A percentile compares a stretch with the other conserved stretches of the same genome.
These are phyloP conservation scores for Aspergillus bridgeri DNA, from an alignment of 495 filamentous ascomycete genomes.

Conservation along the genomic window DNA sequence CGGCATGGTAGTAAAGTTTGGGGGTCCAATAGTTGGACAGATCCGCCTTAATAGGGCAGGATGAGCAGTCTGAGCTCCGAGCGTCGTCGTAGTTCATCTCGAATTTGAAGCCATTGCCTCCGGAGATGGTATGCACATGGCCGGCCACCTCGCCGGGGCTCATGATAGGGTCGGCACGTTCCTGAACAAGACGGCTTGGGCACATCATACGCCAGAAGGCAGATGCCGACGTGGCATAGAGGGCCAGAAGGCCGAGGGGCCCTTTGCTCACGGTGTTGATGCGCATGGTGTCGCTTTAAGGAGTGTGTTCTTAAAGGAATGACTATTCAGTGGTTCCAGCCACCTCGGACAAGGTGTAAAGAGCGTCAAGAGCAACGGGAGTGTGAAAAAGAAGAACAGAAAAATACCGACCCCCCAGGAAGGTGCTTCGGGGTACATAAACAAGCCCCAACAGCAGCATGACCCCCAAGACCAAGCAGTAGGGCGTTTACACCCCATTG, in stretches of 20 bases:
- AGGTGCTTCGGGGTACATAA: neutral
- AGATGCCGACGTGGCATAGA: neutral
- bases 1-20: constrained; percentile 59
- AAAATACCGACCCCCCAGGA: neutral
- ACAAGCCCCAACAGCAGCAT: neutral
- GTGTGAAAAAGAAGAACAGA: neutral
- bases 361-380: neutral
- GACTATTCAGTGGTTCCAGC: neutral
- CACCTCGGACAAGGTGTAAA: neutral
- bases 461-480: neutral
- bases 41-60: constrained; percentile 62
- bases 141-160: constrained; percentile 51
- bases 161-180: constrained; percentile 60
- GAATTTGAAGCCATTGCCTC: constrained; percentile 69
- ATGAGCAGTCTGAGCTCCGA: constrained; percentile 60
- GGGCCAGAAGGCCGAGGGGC: neutral
- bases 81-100: constrained; percentile 57
- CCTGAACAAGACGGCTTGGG: neutral
- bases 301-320: neutral
- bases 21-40: constrained; percentile 79
- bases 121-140: constrained; percentile 74
- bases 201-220: neutral
- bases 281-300: neutral
- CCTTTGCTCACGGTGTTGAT: neutral
- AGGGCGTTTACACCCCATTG: neutral